A percentile compares a stretch with the other conserved stretches of the same genome.
Evolutionary conservation across 345 rosid genomes (phyloP).

Genomic region (Citrus cavaleriei): DNA sequence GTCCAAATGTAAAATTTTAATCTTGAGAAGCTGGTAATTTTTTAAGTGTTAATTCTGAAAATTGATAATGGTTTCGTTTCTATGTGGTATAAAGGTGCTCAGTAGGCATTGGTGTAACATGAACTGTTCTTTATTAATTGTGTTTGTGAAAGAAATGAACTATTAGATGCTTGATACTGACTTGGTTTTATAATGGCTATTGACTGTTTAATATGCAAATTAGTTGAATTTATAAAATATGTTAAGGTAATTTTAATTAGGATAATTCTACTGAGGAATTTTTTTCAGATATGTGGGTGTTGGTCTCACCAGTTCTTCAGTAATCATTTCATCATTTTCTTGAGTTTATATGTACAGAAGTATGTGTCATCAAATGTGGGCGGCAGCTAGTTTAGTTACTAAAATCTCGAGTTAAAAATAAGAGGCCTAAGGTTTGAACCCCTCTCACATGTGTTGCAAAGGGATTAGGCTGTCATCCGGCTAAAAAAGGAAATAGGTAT

Average conservation of each 20-base stretch:
- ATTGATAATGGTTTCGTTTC: neutral
- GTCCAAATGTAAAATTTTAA: neutral
- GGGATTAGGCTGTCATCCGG: no score
- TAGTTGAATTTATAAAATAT: neutral
- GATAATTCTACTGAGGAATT: neutral
- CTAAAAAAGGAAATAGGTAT: neutral
- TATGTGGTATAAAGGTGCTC: neutral
- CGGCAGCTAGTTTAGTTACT: no score
- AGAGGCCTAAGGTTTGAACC: no score
- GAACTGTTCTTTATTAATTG: neutral
- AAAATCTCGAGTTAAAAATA: no score
- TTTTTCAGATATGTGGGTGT: neutral
- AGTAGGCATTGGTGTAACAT: neutral
- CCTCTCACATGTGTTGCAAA: no score
- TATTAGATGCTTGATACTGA: neutral
- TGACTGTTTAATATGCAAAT: neutral
- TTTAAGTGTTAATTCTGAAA: neutral
- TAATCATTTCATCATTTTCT: neutral
- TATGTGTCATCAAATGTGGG: neutral
- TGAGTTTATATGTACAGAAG: neutral
- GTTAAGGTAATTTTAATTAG: neutral
- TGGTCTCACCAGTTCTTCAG: neutral
- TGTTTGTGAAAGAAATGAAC: neutral
- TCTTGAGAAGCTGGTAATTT: neutral
- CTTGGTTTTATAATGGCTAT: neutral